Conservation (phyloP, 1,284 basidiomycete genomes). For the Apiotrichum domesticum region DNA sequence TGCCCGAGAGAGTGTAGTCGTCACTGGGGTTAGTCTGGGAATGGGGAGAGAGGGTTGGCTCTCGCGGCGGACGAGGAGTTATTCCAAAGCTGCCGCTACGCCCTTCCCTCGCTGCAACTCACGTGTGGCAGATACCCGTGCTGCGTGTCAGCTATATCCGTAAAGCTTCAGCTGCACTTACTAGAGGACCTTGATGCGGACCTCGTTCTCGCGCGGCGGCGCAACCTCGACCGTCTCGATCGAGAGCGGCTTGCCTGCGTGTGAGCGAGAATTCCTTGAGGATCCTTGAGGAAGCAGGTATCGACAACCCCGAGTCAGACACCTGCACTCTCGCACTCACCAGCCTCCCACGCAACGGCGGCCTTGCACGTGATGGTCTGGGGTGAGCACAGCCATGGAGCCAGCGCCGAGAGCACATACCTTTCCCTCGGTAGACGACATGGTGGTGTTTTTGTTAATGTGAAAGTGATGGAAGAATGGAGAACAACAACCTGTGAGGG, state of each 20-base stretch:
- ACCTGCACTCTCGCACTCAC: slow-evolving; percentile 38
- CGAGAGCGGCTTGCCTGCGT: slow-evolving; percentile 63
- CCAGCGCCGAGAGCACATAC: background rate
- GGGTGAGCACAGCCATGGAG: background rate
- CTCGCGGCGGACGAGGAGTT: no score
- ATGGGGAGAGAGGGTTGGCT: no score
- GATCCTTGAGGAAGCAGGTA: background rate
- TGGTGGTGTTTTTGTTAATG: background rate
- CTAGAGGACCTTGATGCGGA: slow-evolving; percentile 87
- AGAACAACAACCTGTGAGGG: background rate
- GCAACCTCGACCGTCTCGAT: slow-evolving; percentile 90
- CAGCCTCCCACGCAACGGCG: slow-evolving; percentile 93
- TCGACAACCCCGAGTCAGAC: no score
- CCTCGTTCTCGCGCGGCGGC: slow-evolving; percentile 83
- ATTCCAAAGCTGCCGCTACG: no score
- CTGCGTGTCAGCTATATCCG: slow-evolving; percentile 16
- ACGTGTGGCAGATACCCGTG: slow-evolving; percentile 90
- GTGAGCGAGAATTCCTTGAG: background rate
- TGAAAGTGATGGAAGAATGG: background rate
- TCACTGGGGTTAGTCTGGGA: slow-evolving; percentile 49
- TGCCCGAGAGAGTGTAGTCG: slow-evolving; percentile 92
- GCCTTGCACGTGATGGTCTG: slow-evolving; percentile 82
- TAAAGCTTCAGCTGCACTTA: slow-evolving; percentile 38
- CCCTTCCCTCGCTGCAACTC: slow-evolving; percentile 13
- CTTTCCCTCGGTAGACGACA: slow-evolving; percentile 16